Evolutionary conservation across 2,329 filamentous ascomycete genomes (phyloP), one percentile per base, ranked within the genome.

Genomic region (Claviceps sp.): DNA sequence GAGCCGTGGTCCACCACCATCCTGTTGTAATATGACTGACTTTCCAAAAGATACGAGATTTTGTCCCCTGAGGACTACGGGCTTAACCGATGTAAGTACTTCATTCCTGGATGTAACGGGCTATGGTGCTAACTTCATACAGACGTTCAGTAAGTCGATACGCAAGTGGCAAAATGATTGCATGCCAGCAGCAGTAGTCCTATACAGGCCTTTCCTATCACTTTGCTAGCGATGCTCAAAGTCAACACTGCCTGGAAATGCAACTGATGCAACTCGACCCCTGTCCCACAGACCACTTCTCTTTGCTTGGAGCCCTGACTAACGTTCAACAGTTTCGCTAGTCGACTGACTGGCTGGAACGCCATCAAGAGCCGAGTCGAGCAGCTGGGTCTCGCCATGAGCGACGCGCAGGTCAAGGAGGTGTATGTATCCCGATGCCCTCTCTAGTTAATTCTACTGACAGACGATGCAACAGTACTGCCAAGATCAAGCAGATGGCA

Each of bases 341-440:
- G 47, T 22, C 47, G 47, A 14, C 68, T 95, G 60, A 95, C 88
- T 4, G 89, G 89, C 62, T 95, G 88, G 90, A 96, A 96, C 65
- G 89, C 90, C 47, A 88, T 96, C 76, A 95, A 95, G 80, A 86
- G 81, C 52, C 82, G 90, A 71, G 85, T 86, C 26, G 82, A 86
- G 61, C 89, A 95, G 71, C 80, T 95, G 53, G 85, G 86, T 57
- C 75, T 95, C 45, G 69, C 75, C 52, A 63, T 65, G 61, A 63
- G 59, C 2, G 63, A 66, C 26, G 60, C 57, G 0, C 60, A 66
- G 49, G 54, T 63, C 53, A 67, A 64, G 60, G 53, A 59, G 57
- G 58, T 65, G 64, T 66, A 59, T 45, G 64, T 62, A 17, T 3
- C 20, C 20, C 14, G 14, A 36, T 26, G 8, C 3, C 13, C 17